phyloP scores from a whole-genome alignment of 2,329 filamentous ascomycete genomes.

The Emergomyces pasteurianus region DNA sequence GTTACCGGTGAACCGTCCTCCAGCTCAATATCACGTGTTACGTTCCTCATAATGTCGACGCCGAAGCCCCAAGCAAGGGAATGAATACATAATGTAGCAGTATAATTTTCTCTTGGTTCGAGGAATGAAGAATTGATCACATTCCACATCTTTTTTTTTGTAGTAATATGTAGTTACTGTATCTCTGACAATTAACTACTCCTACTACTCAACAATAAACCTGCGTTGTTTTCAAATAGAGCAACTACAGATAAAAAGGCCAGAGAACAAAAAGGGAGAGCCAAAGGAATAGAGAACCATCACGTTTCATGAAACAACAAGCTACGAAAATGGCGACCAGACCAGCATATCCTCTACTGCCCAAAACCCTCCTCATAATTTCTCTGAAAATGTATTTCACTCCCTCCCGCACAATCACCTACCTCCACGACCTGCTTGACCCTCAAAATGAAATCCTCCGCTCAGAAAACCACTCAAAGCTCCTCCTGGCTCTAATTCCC shows the following conservation, averaged over 20 bases:
- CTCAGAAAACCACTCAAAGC: constrained; percentile 33
- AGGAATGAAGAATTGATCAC: background rate
- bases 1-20: background rate
- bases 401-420: constrained; percentile 46
- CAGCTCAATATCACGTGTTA: background rate
- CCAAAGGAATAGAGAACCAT: background rate
- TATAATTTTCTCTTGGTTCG: background rate
- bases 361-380: constrained; percentile 28
- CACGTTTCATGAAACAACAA: no score
- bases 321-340: constrained; percentile 6
- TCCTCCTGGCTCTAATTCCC: constrained; percentile 67
- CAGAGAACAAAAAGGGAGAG: background rate
- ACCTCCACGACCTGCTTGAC: constrained; percentile 39
- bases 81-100: no score
- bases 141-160: no score
- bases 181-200: background rate
- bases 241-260: background rate
- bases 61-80: no score
- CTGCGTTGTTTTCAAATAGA: background rate
- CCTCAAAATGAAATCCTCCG: constrained; percentile 35
- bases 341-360: constrained; percentile 20
- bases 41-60: no score
- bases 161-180: background rate
- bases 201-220: background rate
- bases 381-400: constrained; percentile 50